Percentiles rank a stretch among this genome's conserved stretches.
Evolutionary conservation across 305 asterid species (phyloP).

Genomic region (Salvia sclarea): DNA sequence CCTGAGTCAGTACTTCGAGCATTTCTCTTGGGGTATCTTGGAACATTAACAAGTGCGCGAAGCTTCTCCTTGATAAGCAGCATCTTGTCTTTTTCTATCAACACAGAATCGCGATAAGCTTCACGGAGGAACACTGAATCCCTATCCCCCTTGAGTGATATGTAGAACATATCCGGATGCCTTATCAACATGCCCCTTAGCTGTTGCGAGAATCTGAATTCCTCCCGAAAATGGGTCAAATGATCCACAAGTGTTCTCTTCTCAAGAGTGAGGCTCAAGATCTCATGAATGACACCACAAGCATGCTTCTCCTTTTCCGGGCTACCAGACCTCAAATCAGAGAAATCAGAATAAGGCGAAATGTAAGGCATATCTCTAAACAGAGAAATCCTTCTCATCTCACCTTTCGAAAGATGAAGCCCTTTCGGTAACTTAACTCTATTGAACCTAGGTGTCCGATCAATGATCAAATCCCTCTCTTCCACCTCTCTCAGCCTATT

Average conservation of each 20-base stretch:
- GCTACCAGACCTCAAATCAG: slow-evolving; percentile 63
- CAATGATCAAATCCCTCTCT: slow-evolving; percentile 79
- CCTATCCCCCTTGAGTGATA: slow-evolving; percentile 89
- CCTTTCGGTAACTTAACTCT: slow-evolving; percentile 84
- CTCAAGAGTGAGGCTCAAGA: slow-evolving; percentile 86
- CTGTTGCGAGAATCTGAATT: slow-evolving; percentile 94
- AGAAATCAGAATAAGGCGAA: slow-evolving; percentile 82
- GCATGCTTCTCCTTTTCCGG: slow-evolving; percentile 83
- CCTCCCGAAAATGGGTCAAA: slow-evolving; percentile 91
- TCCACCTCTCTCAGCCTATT: slow-evolving; percentile 59
- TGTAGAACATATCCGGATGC: slow-evolving; percentile 96
- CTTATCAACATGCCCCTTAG: slow-evolving; percentile 94
- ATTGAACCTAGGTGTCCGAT: slow-evolving; percentile 67
- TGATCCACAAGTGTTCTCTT: slow-evolving; percentile 95
- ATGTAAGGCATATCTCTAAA: slow-evolving; percentile 80
- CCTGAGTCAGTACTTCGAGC: slow-evolving; percentile 35
- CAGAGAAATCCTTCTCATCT: slow-evolving; percentile 76
- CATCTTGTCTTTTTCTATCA: slow-evolving; percentile 78
- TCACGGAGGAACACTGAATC: slow-evolving; percentile 95
- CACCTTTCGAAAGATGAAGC: slow-evolving; percentile 83
- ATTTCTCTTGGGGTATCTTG: slow-evolving; percentile 54
- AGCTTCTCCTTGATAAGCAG: slow-evolving; percentile 93
- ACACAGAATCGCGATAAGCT: slow-evolving; percentile 86
- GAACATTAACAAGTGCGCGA: slow-evolving; percentile 75
- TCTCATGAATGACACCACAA: slow-evolving; percentile 86